Evolutionary conservation across 768 basidiomycete species (phyloP).

Genomic region (Holtermanniella nyarrowii): DNA sequence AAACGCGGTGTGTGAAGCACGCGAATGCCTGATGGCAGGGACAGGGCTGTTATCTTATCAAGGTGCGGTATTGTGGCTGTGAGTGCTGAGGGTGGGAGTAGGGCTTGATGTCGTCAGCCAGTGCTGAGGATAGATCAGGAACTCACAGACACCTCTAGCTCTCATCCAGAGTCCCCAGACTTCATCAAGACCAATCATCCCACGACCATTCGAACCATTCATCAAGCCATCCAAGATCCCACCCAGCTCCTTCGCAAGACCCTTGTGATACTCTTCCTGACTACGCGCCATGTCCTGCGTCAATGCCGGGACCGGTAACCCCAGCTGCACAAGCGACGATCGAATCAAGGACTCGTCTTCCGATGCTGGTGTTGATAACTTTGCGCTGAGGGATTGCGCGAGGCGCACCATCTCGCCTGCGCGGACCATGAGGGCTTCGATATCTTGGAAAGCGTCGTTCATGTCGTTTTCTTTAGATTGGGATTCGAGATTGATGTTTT

Average conservation of each 20-base stretch:
- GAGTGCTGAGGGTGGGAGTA: constrained; percentile 81
- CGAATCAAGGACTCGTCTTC: constrained; percentile 65
- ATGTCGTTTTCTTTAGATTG: constrained; percentile 57
- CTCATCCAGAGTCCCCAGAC: constrained; percentile 95
- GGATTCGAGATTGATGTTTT: constrained; percentile 58
- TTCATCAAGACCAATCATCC: constrained; percentile 78
- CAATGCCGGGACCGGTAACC: constrained; percentile 70
- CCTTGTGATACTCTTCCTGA: constrained; percentile 66
- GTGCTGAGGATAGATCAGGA: not conserved
- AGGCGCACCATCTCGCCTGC: constrained; percentile 86
- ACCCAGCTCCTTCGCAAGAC: constrained; percentile 72
- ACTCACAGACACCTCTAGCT: constrained; percentile 75
- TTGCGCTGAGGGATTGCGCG: constrained; percentile 77
- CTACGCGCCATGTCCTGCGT: constrained; percentile 81
- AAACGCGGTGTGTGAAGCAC: constrained; percentile 79
- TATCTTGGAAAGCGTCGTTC: constrained; percentile 67
- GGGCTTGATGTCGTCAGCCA: constrained; percentile 47
- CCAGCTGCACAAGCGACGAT: constrained; percentile 78
- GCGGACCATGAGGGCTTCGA: constrained; percentile 81
- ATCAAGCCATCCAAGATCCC: constrained; percentile 67
- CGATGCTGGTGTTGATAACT: constrained; percentile 49
- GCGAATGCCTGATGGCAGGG: constrained; percentile 60
- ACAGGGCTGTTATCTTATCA: constrained; percentile 58
- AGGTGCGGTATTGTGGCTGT: constrained; percentile 64
- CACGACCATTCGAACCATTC: constrained; percentile 50